Conservation (phyloP, 2,329 filamentous ascomycete species). For the Aspergillus tanneri region DNA sequence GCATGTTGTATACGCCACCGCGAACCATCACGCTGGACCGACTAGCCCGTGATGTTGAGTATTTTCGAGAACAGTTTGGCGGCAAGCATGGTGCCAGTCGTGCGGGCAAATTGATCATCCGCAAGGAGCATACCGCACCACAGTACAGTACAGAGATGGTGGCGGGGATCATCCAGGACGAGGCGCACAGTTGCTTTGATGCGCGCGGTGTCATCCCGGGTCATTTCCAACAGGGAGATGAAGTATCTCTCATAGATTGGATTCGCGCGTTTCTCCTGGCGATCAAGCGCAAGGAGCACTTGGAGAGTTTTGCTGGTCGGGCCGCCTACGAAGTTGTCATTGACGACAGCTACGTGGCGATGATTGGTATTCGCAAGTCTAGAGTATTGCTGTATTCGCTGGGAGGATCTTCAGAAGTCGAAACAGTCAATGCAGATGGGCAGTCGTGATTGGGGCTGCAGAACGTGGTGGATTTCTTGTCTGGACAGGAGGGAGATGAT, state of each 20-base stretch:
- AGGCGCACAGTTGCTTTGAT: constrained; percentile 86
- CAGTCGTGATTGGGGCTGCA: not conserved
- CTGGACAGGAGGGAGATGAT: not conserved
- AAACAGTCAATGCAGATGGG: not conserved
- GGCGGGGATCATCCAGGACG: constrained; percentile 89
- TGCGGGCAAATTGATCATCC: constrained; percentile 85
- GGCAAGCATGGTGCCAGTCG: constrained; percentile 82
- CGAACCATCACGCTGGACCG: constrained; percentile 91
- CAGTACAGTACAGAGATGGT: constrained; percentile 91
- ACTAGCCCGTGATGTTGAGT: constrained; percentile 83
- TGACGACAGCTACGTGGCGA: not conserved
- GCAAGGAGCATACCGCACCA: constrained; percentile 88
- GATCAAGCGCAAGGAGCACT: constrained; percentile 88
- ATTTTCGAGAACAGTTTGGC: constrained; percentile 78
- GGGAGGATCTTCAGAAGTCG: not conserved
- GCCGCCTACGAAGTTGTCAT: constrained; percentile 53
- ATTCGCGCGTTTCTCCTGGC: constrained; percentile 88
- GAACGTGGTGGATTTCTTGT: not conserved
- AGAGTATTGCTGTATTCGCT: not conserved
- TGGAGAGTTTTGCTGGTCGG: constrained; percentile 72
- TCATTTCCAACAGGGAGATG: constrained; percentile 89
- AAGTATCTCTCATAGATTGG: constrained; percentile 90
- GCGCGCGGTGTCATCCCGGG: constrained; percentile 85
- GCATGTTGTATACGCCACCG: constrained; percentile 95
- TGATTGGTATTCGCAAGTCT: not conserved